These are phyloP conservation scores for Lipomyces yamanashiensis DNA, from an alignment of 805 yeast genomes.

Conservation along the genomic window DNA sequence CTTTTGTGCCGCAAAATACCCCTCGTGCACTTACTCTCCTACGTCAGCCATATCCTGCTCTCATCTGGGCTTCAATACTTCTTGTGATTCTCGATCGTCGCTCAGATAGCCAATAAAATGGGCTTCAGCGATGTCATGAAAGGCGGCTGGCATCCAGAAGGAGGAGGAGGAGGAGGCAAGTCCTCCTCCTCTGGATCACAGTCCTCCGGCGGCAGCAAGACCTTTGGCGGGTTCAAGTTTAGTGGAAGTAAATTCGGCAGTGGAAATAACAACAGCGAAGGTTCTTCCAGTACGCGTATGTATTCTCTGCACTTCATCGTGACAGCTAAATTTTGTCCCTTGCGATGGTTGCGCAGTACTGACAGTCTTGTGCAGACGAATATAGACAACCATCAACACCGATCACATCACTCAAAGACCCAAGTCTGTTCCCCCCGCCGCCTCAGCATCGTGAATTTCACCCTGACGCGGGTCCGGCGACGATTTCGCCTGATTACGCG, in stretches of 20 bases:
- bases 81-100: no score
- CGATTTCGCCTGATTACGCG: constrained; percentile 30
- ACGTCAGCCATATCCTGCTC: neutral
- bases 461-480: constrained; percentile 38
- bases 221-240: constrained; percentile 1
- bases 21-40: neutral
- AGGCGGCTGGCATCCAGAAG: constrained; percentile 39
- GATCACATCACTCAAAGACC: constrained; percentile 44
- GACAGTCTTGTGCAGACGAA: neutral
- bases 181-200: constrained; percentile 14
- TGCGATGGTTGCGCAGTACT: neutral
- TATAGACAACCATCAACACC: constrained; percentile 37
- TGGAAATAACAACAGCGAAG: neutral
- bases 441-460: constrained; percentile 51
- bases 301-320: neutral
- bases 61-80: no score
- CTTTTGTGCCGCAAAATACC: neutral
- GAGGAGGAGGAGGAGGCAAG: constrained; percentile 7
- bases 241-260: neutral
- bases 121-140: constrained; percentile 35
- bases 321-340: neutral
- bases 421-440: constrained; percentile 52
- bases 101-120: constrained; percentile 3
- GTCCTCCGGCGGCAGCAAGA: constrained; percentile 6
- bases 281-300: constrained; percentile 1